Base-by-base conservation (phyloP, 1,139 yeast genomes). In the Debaryomyces sp. region DNA sequence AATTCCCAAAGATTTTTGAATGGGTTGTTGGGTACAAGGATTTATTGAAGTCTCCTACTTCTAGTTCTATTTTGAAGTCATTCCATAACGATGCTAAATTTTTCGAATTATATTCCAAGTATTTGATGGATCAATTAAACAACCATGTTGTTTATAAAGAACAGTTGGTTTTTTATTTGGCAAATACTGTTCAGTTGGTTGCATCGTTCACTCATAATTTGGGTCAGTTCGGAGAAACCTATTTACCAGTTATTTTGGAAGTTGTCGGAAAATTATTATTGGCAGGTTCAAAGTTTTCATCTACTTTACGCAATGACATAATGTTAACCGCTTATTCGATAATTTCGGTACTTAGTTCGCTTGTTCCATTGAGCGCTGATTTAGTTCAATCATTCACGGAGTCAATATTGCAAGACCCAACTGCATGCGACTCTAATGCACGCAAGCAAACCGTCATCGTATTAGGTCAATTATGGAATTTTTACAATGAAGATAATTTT, bases 261-360 rank as follows among this genome's bases (percentile, higher is more conserved):
- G 66, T 77, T 41, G 68, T 82, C 54, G 84, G 92, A 55, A 61
- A 74, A 45, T 66, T 86, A 48, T 66, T 85, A 50, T 71, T 75
- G 10, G 64, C 70, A 2, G 59, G 55, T 39, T 52, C 56, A 41
- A 63, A 55, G 45, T 56, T 53, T 45, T 58, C 67, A 9, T 40
- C 53, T 22, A 69, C 82, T 2, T 58, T 73, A 43, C 76, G 78
- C 29, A 72, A 80, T 34, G 96, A 90, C 60, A 78, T 87, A 44
- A 95, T 87, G 63, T 78, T 89, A 54, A 86, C 97, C 27, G 90
- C 94, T 3, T 94, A 88, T 63, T 88, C 96, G 47, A 74, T 91
- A 12, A 64, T 92, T 32, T 81, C 95, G 0, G 97, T 94, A 2
- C 73, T 92, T 46, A 80, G 87, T 3, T 78, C 95, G 2, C 84